Conservation (phyloP, 805 yeast genomes). For the Saccharomyces jurei region DNA sequence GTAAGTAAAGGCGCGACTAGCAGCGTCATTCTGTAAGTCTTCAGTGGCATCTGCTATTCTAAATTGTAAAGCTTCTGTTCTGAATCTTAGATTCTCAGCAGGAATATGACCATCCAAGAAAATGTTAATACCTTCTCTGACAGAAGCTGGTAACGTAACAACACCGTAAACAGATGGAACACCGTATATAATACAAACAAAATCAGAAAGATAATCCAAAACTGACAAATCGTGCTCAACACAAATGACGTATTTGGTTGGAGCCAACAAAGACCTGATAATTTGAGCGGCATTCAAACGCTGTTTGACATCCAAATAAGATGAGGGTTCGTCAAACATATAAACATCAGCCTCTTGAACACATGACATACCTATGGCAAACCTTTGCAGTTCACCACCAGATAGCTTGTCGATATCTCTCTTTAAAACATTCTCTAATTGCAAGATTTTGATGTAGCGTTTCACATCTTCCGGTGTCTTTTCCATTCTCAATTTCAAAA, state of each 20-base stretch:
- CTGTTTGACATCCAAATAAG: constrained; percentile 96
- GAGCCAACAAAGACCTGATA: constrained; percentile 74
- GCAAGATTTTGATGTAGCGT: constrained; percentile 58
- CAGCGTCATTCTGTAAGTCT: constrained; percentile 61
- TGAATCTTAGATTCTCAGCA: constrained; percentile 92
- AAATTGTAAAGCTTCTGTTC: constrained; percentile 92
- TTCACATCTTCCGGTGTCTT: constrained; percentile 56
- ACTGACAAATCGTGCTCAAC: constrained; percentile 99
- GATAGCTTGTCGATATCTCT: constrained; percentile 88
- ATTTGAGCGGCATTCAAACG: constrained; percentile 95
- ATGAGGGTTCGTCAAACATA: constrained; percentile 99
- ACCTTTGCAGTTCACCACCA: constrained; percentile 98
- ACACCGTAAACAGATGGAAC: constrained; percentile 98
- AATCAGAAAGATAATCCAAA: constrained; percentile 92
- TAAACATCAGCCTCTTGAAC: constrained; percentile 91
- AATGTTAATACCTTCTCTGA: constrained; percentile 97
- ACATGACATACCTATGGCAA: constrained; percentile 96
- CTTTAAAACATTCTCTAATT: constrained; percentile 63
- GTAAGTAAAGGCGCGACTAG: constrained; percentile 61
- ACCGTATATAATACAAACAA: constrained; percentile 93
- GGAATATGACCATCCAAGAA: constrained; percentile 98
- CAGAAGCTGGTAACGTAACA: constrained; percentile 91
- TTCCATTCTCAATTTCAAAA: constrained; percentile 69
- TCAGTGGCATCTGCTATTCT: constrained; percentile 87
- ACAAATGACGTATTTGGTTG: constrained; percentile 81